Evolutionary conservation across 1,139 yeast genomes (phyloP).

Genomic region (Taiozyma sp.): DNA sequence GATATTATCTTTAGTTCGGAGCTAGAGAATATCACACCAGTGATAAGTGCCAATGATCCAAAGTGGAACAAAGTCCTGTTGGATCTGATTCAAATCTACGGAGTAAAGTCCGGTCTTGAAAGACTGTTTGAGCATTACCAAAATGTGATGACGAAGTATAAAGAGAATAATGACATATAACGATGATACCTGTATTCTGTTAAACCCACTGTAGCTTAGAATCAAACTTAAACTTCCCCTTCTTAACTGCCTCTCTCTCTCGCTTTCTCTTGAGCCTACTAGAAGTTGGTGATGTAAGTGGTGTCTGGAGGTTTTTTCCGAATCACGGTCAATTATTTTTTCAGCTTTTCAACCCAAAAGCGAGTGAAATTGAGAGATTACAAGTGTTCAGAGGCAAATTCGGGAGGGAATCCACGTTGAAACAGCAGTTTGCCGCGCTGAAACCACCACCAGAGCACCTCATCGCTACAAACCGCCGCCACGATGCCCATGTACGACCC

Average conservation of each 20-base stretch:
- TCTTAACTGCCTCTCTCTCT: not conserved
- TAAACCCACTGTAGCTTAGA: not conserved
- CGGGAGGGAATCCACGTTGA: not conserved
- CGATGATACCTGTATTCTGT: not conserved
- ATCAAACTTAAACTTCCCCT: not conserved
- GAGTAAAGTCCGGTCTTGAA: not conserved
- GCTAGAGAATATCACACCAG: not conserved
- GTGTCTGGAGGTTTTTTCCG: not conserved
- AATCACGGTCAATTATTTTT: not conserved
- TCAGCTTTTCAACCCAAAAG: not conserved
- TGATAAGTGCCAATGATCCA: not conserved
- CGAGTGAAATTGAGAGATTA: not conserved
- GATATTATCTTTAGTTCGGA: not conserved
- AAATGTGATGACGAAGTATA: not conserved
- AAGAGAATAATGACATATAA: not conserved
- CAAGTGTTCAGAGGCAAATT: not conserved
- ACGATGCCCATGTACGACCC: slow-evolving; percentile 5
- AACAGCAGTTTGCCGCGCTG: not conserved
- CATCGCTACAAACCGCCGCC: not conserved
- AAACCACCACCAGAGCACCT: not conserved
- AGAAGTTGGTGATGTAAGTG: not conserved
- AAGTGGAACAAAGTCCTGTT: not conserved
- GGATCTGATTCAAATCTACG: not conserved
- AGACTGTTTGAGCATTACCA: not conserved
- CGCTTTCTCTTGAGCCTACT: not conserved